Percentiles rank a stretch among this genome's conserved stretches.
These are phyloP conservation scores for Gleditsia sinensis DNA, from an alignment of 306 rosid species.

Conservation along the genomic window DNA sequence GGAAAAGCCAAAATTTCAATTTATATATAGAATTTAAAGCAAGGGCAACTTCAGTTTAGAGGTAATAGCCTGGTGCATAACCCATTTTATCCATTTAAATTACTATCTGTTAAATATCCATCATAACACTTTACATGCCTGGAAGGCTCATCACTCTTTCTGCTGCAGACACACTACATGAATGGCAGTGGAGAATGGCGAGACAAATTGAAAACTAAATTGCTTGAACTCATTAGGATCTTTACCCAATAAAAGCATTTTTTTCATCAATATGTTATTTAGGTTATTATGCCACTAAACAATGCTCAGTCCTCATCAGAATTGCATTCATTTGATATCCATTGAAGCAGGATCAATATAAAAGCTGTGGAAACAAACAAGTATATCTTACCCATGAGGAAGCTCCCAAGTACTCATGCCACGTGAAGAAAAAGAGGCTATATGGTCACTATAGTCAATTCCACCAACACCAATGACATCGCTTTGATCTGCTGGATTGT, in stretches of 20 bases:
- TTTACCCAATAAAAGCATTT: neutral
- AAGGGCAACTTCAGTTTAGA: neutral
- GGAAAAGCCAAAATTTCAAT: neutral
- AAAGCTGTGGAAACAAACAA: constrained; percentile 8
- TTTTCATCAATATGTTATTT: constrained; percentile 3
- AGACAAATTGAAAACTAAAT: neutral
- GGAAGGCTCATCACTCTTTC: neutral
- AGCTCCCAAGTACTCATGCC: constrained; percentile 99
- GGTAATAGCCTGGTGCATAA: neutral
- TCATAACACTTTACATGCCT: neutral
- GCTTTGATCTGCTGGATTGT: constrained; percentile 98
- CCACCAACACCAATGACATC: constrained; percentile 99
- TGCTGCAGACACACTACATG: neutral
- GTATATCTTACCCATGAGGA: constrained; percentile 82
- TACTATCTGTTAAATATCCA: neutral
- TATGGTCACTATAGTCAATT: constrained; percentile 95
- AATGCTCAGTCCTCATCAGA: neutral
- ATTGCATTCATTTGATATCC: neutral
- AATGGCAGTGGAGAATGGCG: neutral
- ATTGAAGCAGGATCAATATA: neutral
- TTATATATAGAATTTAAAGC: neutral
- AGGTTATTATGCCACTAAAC: neutral
- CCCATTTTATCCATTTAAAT: neutral
- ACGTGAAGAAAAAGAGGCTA: constrained; percentile 97
- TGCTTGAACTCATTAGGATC: constrained; percentile 14